phyloP scores from a whole-genome alignment of 1,284 basidiomycete species.

The Gomphus sp. region DNA sequence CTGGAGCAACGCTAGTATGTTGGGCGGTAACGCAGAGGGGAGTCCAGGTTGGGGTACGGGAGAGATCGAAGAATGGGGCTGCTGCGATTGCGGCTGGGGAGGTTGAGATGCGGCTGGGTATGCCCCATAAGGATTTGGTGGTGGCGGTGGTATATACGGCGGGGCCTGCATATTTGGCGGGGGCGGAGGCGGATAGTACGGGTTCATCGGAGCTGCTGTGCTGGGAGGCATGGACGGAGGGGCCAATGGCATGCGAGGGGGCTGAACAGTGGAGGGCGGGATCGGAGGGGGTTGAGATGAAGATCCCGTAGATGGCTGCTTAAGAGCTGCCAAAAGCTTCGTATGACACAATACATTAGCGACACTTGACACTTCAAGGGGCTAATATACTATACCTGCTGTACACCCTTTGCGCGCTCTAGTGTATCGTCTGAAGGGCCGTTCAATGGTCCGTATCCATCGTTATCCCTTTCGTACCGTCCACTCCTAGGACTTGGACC shows the following conservation, averaged over 20 bases:
- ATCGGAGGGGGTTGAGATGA: slow-evolving; percentile 10
- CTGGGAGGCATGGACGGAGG: slow-evolving; percentile 23
- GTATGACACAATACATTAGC: slow-evolving; percentile 2
- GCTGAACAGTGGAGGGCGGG: slow-evolving; percentile 17
- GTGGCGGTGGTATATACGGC: slow-evolving; percentile 7
- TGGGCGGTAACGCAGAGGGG: slow-evolving; percentile 40
- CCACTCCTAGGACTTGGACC: slow-evolving; percentile 17
- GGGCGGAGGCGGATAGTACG: slow-evolving; percentile 38
- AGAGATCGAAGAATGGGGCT: slow-evolving; percentile 24
- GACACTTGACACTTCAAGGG: background rate
- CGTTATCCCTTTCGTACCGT: slow-evolving; percentile 16
- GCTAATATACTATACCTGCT: slow-evolving; percentile 39
- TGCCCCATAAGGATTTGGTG: slow-evolving; percentile 13
- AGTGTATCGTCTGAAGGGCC: slow-evolving; percentile 44
- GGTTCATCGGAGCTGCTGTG: slow-evolving; percentile 16
- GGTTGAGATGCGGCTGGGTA: slow-evolving; percentile 25
- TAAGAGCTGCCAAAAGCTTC: slow-evolving; percentile 64
- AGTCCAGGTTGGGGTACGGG: slow-evolving; percentile 29
- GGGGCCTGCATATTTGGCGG: slow-evolving; percentile 14
- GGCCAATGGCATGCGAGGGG: slow-evolving; percentile 24
- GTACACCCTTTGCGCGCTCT: slow-evolving; percentile 74
- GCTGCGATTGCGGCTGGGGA: slow-evolving; percentile 27
- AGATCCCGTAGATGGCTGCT: slow-evolving; percentile 30
- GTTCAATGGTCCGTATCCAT: slow-evolving; percentile 20
- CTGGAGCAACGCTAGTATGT: slow-evolving; percentile 55